Percentiles rank a stretch among this genome's conserved stretches.
phyloP scores from a whole-genome alignment of 306 rosid genomes.

The Acacia crassicarpa region DNA sequence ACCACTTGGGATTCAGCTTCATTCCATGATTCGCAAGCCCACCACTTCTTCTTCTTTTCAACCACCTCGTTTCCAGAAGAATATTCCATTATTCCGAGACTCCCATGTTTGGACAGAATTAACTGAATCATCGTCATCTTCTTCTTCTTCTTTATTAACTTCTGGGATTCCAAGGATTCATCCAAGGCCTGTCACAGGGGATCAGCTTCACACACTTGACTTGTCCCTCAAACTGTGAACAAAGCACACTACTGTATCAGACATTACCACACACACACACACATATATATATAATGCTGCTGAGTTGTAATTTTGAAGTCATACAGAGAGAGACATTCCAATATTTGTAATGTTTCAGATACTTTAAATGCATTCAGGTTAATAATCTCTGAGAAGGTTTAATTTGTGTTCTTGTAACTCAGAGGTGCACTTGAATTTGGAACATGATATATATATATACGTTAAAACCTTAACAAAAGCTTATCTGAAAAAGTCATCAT shows the following conservation, averaged over 20 bases:
- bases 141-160: conserved; percentile 3
- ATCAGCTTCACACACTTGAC: conserved; percentile 72
- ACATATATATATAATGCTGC: background rate
- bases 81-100: conserved; percentile 15
- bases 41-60: conserved; percentile 18
- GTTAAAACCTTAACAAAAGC: background rate
- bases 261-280: no score
- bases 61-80: conserved; percentile 41
- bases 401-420: conserved; percentile 10
- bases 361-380: conserved; percentile 43
- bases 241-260: background rate
- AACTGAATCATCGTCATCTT: conserved; percentile 41
- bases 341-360: background rate
- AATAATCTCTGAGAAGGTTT: conserved; percentile 5
- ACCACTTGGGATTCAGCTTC: conserved; percentile 82
- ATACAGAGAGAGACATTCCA: background rate
- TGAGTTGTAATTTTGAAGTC: background rate
- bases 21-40: conserved; percentile 79
- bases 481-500: background rate
- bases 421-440: background rate
- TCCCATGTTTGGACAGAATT: conserved; percentile 34
- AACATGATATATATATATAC: background rate
- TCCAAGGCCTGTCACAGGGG: conserved; percentile 33
- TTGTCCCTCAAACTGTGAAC: conserved; percentile 87
- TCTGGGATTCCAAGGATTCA: conserved; percentile 51